Base-by-base conservation (phyloP, 495 filamentous ascomycete species). In the Recurvomyces mirabilis region DNA sequence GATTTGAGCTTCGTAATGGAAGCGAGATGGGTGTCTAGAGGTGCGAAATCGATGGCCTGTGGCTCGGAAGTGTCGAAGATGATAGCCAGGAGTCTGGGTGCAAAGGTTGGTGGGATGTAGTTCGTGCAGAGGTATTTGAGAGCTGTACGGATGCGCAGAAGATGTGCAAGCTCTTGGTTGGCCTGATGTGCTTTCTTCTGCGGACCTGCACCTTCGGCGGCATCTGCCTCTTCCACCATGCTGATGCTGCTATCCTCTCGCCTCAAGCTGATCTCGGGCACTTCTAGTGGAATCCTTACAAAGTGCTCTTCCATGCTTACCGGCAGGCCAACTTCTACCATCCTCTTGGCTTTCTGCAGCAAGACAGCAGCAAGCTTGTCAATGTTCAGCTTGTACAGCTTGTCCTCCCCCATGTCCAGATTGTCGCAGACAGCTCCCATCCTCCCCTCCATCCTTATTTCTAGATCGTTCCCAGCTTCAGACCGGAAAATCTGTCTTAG, bases 271-370 rank as follows among this genome's bases (percentile, higher is more conserved):
- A 82, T 65, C 17, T 87, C 61, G 0, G 91, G 91, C 34, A 74
- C 72, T 41, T 84, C 81, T 20, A 96, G 62, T n/a, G 74, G 71
- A 50, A 81, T 79, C 15, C 64, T 68, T 11, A 99, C 73, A 54
- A 93, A 91, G 21, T 75, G 78, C 30, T 93, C 81, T 59, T 95
- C 93, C 70, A 96, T 71, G 52, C 82, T 94, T 30, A 64, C 61
- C 9, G 91, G 87, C 23, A 95, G 60, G 0, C 76, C 76, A 0
- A 65, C 65, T 5, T 66, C 61, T 15, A 69, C 69, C 73, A 94
- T 85, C 0, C 66, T 70, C 41, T 72, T 66, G 14, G 87, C 87
- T 58, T 94, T 96, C 13, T 54, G 49, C 15, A 84, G 41, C 15
- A 96, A 54, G 47, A 82, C 73, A 22, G 56, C 47, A n/a, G 84